Evolutionary conservation across 306 rosid genomes (phyloP).

Genomic region (Begonia peltatifolia): DNA sequence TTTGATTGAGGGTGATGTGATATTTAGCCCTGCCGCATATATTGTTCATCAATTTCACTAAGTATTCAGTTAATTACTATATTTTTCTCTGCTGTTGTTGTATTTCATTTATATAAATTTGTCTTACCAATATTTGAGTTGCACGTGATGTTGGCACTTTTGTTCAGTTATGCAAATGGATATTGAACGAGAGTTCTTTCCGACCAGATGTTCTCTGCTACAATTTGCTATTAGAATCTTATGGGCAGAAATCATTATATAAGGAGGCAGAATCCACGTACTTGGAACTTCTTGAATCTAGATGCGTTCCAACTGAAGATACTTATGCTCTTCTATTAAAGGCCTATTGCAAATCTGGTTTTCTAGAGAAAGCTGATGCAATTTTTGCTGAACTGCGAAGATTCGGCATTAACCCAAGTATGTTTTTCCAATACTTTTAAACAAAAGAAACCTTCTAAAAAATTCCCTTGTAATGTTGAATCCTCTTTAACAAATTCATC

Average conservation of each 20-base stretch:
- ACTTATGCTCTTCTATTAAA: conserved; percentile 83
- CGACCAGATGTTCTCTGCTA: conserved; percentile 82
- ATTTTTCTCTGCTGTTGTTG: too few relatives aligned
- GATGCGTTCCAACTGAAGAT: conserved; percentile 81
- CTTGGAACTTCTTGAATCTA: conserved; percentile 60
- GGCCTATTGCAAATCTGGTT: conserved; percentile 69
- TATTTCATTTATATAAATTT: too few relatives aligned
- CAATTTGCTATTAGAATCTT: conserved; percentile 84
- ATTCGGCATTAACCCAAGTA: conserved; percentile 64
- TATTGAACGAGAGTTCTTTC: conserved; percentile 66
- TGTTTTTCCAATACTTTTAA: conserved; percentile 11
- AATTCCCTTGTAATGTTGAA: too few relatives aligned
- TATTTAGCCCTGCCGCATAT: not conserved
- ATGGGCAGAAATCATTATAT: conserved; percentile 51
- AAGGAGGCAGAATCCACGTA: conserved; percentile 71
- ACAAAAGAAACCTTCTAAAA: not conserved
- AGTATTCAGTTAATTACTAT: too few relatives aligned
- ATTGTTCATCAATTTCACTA: too few relatives aligned
- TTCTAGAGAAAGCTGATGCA: conserved; percentile 68
- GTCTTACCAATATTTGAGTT: too few relatives aligned
- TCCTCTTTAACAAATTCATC: too few relatives aligned
- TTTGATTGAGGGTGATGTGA: not conserved
- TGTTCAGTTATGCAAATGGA: conserved; percentile 78
- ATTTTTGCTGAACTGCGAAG: conserved; percentile 68
- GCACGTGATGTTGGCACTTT: not conserved